These are phyloP conservation scores for Coniochaeta ligniaria DNA, from an alignment of 2,329 filamentous ascomycete species.

Conservation along the genomic window DNA sequence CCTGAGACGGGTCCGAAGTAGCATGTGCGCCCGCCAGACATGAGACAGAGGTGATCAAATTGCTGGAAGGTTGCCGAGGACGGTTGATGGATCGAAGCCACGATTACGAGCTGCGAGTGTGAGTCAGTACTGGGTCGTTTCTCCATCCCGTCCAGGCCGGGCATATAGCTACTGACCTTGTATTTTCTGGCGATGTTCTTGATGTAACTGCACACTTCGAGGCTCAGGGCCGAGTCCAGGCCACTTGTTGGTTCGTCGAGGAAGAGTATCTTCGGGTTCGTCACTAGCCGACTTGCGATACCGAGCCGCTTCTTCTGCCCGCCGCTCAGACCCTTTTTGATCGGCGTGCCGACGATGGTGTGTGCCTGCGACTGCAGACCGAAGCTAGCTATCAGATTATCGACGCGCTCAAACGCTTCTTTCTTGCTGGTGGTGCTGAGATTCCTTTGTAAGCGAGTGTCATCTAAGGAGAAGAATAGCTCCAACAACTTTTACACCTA, in stretches of 20 bases:
- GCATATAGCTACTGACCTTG: slow-evolving; percentile 46
- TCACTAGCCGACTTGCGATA: slow-evolving; percentile 75
- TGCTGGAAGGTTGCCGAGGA: slow-evolving; percentile 72
- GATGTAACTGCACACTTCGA: slow-evolving; percentile 70
- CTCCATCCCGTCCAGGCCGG: background rate
- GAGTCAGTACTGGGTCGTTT: background rate
- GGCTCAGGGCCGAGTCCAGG: slow-evolving; percentile 69
- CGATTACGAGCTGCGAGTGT: slow-evolving; percentile 56
- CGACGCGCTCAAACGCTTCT: slow-evolving; percentile 56
- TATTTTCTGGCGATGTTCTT: slow-evolving; percentile 58
- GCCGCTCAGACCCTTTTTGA: slow-evolving; percentile 75
- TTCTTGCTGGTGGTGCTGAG: slow-evolving; percentile 35
- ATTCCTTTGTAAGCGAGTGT: slow-evolving; percentile 23
- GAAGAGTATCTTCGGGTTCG: slow-evolving; percentile 72
- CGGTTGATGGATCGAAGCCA: slow-evolving; percentile 81
- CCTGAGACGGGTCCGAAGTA: slow-evolving; percentile 61
- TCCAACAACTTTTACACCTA: background rate
- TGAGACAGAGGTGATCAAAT: slow-evolving; percentile 70
- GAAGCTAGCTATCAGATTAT: slow-evolving; percentile 62
- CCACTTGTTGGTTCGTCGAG: slow-evolving; percentile 81
- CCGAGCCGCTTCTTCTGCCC: slow-evolving; percentile 78
- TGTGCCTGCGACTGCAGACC: slow-evolving; percentile 63
- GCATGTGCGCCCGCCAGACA: slow-evolving; percentile 63
- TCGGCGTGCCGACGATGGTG: slow-evolving; percentile 72
- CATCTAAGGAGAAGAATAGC: background rate